Evolutionary conservation across 371 early-diverging fungal genomes (phyloP), one percentile per base, ranked within the genome.

Genomic region (Edhazardia aedis): DNA sequence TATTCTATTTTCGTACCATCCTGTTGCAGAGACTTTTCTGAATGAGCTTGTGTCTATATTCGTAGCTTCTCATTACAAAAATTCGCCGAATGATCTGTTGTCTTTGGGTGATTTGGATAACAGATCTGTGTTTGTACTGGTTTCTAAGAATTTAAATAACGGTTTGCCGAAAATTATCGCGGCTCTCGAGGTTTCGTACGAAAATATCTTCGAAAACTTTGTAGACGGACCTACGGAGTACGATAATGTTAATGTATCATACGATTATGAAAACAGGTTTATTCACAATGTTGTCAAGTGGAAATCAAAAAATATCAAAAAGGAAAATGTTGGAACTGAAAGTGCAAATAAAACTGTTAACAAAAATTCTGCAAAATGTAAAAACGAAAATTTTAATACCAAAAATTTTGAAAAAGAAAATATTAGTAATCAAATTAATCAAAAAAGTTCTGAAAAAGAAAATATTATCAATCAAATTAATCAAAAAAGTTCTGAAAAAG

Each of bases 51-150:
- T 91, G 82, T 78, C 82, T 12, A 70, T 94, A 38, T 92, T 92
- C 63, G 88, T 88, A 24, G 82, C 90, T 22, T 84, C 87, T 58
- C 98, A 98, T 67, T 98, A 98, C 78, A 98, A 89, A 76, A 98
- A 94, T 75, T 82, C 83, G 30, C 95, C 95, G 47, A 88, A 98
- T 72, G 98, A 98, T 70, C 69, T 98, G 64, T 89, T 92, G 72
- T 76, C 89, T 51, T 76, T 93, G 76, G 85, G 85, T 72, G 94
- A 96, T 62, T 88, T 88, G 0, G 89, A 89, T n/a, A 87, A 87
- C 1, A 92, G 93, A 71, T 84, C 86, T 58, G 71, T 98, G 53
- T 88, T 89, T 77, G 90, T 89, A 12, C 79, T 98, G 23, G 67
- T 92, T 29, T 86, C 90, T 37, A 74, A 73, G 3, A 78, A 76